Evolutionary conservation across 305 asterid genomes (phyloP), one percentile per base, ranked within the genome.

Genomic region (Fraxinus sp.): DNA sequence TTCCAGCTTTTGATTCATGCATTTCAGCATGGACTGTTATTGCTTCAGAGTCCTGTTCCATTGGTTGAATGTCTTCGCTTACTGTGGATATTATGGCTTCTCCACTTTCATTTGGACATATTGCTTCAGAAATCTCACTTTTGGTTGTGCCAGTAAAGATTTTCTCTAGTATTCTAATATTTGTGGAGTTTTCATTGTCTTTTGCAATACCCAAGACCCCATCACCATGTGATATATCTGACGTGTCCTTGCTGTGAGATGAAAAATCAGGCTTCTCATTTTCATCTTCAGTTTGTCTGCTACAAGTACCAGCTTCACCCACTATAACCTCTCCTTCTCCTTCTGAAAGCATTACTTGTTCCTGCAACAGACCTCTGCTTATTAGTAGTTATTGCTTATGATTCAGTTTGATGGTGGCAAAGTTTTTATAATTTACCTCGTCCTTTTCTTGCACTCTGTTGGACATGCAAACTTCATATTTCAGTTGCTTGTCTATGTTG

Each of bases 351-450:
- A 66, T 78, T 80, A 28, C 70, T 11, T 49, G 80, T 64, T 85
- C 90, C 96, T 92, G 92, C 75, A 81, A 83, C 66, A 77, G 30
- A 73, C 32, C 33, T 49, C 30, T 66, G 26, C 66, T 75, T 71
- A 79, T 84, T 68, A 82, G 76, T 39, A 78, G 59, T 85, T 30
- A 70, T 68, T 39, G 30, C 41, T 37, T 59, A 62, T 66, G 77
- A 37, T 46, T 75, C 52, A 82, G 70, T 57, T 81, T 32, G 79
- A 57, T 49, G 35, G 74, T 66, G 81, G 80, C 78, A 71, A 59
- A 73, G 39, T 70, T 70, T 79, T 26, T 78, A 14, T 32, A 49
- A 43, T 85, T 74, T 83, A 90, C 96, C 92, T 88, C 85, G 52
- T 81, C 78, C 43, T 78, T 77, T 79, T 70, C 76, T 6, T 88